These are phyloP conservation scores for Penicillium sp. DNA, from an alignment of 2,329 filamentous ascomycete genomes.

Conservation along the genomic window DNA sequence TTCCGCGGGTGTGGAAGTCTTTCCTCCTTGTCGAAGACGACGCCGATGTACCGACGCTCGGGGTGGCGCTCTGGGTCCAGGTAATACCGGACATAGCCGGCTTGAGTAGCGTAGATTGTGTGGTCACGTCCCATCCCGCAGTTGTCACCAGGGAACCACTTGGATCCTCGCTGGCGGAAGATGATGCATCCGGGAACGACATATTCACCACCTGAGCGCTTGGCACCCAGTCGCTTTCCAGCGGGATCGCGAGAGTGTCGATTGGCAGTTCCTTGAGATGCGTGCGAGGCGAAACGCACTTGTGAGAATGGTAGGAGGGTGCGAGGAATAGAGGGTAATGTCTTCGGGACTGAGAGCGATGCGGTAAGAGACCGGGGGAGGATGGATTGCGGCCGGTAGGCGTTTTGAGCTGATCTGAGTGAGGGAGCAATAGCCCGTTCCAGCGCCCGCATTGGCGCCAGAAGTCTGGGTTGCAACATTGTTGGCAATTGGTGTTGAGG, in stretches of 20 bases:
- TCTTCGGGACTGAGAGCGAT: conserved; percentile 34
- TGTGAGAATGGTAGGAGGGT: conserved; percentile 50
- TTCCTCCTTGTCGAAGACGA: conserved; percentile 83
- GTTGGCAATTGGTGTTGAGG: conserved; percentile 29
- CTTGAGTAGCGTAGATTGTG: conserved; percentile 84
- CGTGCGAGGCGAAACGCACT: conserved; percentile 68
- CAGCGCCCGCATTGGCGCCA: conserved; percentile 46
- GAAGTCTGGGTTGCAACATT: conserved; percentile 53
- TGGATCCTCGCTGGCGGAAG: conserved; percentile 93
- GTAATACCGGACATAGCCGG: conserved; percentile 97
- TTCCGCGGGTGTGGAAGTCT: conserved; percentile 77
- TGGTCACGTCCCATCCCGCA: conserved; percentile 94
- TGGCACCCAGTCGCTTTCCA: conserved; percentile 90
- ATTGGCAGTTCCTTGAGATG: conserved; percentile 71
- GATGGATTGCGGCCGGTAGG: conserved; percentile 39
- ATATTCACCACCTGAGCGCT: conserved; percentile 90
- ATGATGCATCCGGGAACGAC: conserved; percentile 97
- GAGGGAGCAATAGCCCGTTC: conserved; percentile 45
- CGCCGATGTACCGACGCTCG: conserved; percentile 91
- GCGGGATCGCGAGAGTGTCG: conserved; percentile 69
- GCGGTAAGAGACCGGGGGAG: conserved; percentile 38
- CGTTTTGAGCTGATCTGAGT: conserved; percentile 36
- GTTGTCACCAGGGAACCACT: conserved; percentile 96
- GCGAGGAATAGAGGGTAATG: conserved; percentile 38
- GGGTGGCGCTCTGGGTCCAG: conserved; percentile 82